Base-by-base conservation (phyloP, 192 early-diverging fungal species). In the Allomyces macrogynus region DNA sequence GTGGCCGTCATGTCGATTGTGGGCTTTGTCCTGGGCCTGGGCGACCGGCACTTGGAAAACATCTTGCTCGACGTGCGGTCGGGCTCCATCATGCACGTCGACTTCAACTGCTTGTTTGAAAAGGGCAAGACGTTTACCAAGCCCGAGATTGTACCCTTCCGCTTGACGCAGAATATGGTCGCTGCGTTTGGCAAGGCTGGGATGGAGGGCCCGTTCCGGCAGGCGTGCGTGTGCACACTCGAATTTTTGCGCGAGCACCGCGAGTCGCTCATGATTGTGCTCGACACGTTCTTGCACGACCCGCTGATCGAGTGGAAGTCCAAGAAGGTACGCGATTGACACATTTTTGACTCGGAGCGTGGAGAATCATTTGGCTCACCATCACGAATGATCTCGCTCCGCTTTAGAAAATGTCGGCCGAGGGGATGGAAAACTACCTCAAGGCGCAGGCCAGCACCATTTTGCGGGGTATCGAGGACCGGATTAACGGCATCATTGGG, bases 1-100 rank as follows among this genome's bases (percentile, higher is more conserved):
- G 77, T 81, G 0, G 93, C 95, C 0, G 90, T 90, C 10, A 96
- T 98, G 91, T 95, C 93, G 1, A 96, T 98, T 81, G 88, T 95
- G 0, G 95, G 95, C 2, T 84, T 90, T 69, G 80, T 98, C 26
- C 77, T 98, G 22, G 95, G 95, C 69, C 73, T 98, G 40, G 95
- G 95, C 43, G 95, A 98, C 71, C 78, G 95, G 0, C 95, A 98
- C 72, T 87, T 87, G 18, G 92, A 96, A 68, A 98, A 98, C 72
- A 88, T 98, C 49, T 66, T 96, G 60, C 80, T 98, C 49, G 91
- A 98, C 70, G 83, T 87, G 43, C 73, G 73, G 22, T 86, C 80
- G 11, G 95, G 95, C 10, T 89, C 85, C 54, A 77, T 80, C 4
- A 80, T 98, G 16, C 95, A 98, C 67, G 92, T 98, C 1, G 95